Percentiles rank a stretch among this genome's conserved stretches.
phyloP scores from a whole-genome alignment of 805 yeast genomes.

The Candida golubevii region DNA sequence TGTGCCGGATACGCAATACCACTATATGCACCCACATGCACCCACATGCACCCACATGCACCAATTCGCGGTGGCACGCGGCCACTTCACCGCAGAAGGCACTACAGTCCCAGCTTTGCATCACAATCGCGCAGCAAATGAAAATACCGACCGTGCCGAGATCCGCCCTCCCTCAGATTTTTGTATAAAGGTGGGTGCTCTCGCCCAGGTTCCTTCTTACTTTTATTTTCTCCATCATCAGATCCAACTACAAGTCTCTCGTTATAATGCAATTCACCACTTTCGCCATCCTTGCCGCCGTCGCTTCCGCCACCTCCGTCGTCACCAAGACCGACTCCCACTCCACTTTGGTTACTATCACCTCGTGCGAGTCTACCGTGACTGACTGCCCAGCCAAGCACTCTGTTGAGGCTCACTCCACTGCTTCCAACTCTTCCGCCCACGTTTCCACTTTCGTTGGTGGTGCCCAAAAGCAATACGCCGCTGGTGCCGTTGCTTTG shows the following conservation, averaged over 20 bases:
- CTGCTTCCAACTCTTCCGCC: constrained; percentile 21
- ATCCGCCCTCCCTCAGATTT: not conserved
- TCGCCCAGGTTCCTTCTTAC: constrained; percentile 4
- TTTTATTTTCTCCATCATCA: constrained; percentile 16
- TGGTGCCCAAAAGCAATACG: constrained; percentile 32
- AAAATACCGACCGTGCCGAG: not conserved
- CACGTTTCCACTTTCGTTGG: constrained; percentile 31
- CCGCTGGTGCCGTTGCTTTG: constrained; percentile 45
- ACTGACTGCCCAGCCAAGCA: constrained; percentile 45
- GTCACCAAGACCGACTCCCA: constrained; percentile 21
- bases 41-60: too few species aligned
- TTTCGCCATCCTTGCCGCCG: constrained; percentile 31
- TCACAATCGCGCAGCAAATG: constrained; percentile 1
- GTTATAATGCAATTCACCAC: constrained; percentile 45
- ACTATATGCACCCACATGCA: too few species aligned
- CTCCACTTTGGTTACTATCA: constrained; percentile 44
- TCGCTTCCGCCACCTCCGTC: constrained; percentile 35
- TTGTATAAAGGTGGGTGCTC: constrained; percentile 9
- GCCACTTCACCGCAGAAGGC: not conserved
- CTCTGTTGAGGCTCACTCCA: constrained; percentile 15
- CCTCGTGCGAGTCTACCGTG: constrained; percentile 42
- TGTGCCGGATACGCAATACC: too few species aligned
- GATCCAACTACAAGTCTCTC: constrained; percentile 25
- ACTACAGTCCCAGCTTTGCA: not conserved
- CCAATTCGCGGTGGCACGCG: too few species aligned